Percentiles rank a stretch among this genome's conserved stretches.
phyloP scores from a whole-genome alignment of 2,329 filamentous ascomycete species.

The Colletotrichum viniferum region DNA sequence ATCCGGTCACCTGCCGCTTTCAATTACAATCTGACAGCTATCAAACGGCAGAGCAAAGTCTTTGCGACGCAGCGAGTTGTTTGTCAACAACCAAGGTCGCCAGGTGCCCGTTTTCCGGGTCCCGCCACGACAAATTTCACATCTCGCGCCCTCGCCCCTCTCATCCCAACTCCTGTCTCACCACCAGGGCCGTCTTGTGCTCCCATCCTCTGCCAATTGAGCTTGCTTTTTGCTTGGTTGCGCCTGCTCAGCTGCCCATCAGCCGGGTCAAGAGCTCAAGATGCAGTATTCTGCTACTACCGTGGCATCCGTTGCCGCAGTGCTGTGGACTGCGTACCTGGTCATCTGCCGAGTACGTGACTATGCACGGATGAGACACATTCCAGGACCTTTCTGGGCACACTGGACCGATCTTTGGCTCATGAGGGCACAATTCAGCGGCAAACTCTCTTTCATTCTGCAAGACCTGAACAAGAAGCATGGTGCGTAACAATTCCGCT shows the following conservation, averaged over 20 bases:
- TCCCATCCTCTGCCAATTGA: neutral
- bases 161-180: neutral
- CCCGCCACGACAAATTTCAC: neutral
- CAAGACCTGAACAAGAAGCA: slow-evolving; percentile 25
- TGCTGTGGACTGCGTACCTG: neutral
- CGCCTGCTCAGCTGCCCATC: neutral
- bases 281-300: neutral
- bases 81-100: neutral
- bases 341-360: neutral
- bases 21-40: neutral
- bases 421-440: slow-evolving; percentile 24
- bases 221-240: neutral
- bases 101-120: neutral
- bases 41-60: neutral
- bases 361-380: slow-evolving; percentile 28
- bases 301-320: neutral
- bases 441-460: slow-evolving; percentile 28
- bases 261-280: neutral
- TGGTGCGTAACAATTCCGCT: slow-evolving; percentile 16
- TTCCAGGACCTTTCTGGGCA: slow-evolving; percentile 30
- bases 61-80: neutral
- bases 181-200: neutral
- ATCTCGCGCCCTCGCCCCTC: neutral
- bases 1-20: neutral
- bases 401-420: slow-evolving; percentile 35